phyloP scores from a whole-genome alignment of 140 eudicot species.

The Flaveria floridana region DNA sequence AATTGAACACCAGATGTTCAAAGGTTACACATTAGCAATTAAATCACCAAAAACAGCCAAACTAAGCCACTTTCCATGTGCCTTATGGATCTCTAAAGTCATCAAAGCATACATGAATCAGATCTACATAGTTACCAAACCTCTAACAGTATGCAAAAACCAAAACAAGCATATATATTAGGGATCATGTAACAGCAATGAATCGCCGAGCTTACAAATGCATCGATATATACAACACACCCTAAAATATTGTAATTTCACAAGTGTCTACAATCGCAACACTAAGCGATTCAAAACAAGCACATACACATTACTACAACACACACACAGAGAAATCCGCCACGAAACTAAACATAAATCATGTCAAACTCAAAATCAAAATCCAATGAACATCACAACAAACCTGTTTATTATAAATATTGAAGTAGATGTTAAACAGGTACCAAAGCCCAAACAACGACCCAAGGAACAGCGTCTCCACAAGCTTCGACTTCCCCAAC shows the following conservation, averaged over 20 bases:
- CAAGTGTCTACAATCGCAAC: not conserved
- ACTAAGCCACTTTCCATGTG: not conserved
- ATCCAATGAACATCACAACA: not conserved
- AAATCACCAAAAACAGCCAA: conserved; percentile 11
- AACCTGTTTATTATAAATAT: conserved; percentile 93
- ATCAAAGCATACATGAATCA: conserved; percentile 4
- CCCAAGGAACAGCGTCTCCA: conserved; percentile 66
- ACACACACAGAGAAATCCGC: conserved; percentile 9
- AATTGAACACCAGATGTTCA: not conserved
- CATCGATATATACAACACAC: not conserved
- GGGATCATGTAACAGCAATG: not conserved
- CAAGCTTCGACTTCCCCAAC: conserved; percentile 42
- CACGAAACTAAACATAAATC: not conserved
- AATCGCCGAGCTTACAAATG: not conserved
- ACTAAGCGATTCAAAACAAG: not conserved
- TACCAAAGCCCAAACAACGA: conserved; percentile 85
- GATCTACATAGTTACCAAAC: not conserved
- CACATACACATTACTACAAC: not conserved
- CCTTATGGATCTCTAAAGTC: not conserved
- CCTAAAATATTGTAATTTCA: not conserved
- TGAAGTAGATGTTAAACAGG: conserved; percentile 88
- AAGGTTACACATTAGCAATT: conserved; percentile 7
- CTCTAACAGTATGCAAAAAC: not conserved
- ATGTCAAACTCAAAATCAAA: not conserved
- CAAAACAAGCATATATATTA: conserved; percentile 20